Conservation (phyloP, 768 basidiomycete genomes). For the Amanita subjunquillea region DNA sequence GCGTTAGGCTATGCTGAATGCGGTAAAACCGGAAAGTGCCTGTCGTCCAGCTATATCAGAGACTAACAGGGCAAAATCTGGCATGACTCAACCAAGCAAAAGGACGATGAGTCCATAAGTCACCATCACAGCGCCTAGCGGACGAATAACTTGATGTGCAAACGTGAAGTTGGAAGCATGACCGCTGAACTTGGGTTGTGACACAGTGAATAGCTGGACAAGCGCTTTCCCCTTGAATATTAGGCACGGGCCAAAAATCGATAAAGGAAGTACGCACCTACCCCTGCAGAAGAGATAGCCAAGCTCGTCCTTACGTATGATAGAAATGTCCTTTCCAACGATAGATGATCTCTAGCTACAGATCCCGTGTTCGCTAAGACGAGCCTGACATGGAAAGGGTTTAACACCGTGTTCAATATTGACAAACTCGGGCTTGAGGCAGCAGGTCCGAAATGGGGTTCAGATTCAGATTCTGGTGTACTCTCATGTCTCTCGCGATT, state of each 20-base stretch:
- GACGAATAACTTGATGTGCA: not conserved
- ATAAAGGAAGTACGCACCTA: conserved; percentile 26
- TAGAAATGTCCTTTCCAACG: conserved; percentile 47
- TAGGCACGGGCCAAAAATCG: not conserved
- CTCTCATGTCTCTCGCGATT: not conserved
- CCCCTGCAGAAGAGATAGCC: conserved; percentile 38
- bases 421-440: not conserved
- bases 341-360: conserved; percentile 47
- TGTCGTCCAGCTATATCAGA: not conserved
- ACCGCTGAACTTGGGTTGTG: not conserved
- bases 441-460: not conserved
- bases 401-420: not conserved
- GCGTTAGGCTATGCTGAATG: not conserved
- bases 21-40: conserved; percentile 2
- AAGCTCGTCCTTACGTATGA: conserved; percentile 50
- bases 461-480: not conserved
- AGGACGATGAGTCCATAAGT: conserved; percentile 3
- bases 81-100: not conserved
- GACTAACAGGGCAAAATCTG: not conserved
- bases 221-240: not conserved
- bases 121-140: conserved; percentile 1
- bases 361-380: conserved; percentile 39
- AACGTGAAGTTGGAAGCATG: not conserved
- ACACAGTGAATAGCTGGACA: conserved; percentile 3
- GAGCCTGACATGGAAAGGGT: conserved; percentile 1